Percentiles rank a stretch among this genome's conserved stretches.
Evolutionary conservation across 140 eudicot genomes (phyloP).

Genomic region (Bidens hawaiensis): DNA sequence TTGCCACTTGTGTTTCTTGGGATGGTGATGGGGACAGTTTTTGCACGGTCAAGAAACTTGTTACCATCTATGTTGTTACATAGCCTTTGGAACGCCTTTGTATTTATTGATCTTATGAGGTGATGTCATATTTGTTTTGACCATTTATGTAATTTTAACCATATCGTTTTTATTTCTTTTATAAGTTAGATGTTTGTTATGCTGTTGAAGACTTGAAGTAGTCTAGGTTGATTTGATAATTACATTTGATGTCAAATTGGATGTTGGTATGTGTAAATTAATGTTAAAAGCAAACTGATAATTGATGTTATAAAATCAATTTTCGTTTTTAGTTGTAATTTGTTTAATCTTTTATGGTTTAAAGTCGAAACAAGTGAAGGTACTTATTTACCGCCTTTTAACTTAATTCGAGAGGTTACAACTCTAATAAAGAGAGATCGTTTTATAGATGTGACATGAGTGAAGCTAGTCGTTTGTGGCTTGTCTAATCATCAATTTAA

Average conservation of each 20-base stretch:
- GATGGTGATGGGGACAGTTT: constrained; percentile 71
- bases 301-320: too few species aligned
- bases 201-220: constrained; percentile 5
- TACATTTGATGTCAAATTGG: constrained; percentile 8
- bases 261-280: constrained; percentile 21
- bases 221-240: constrained; percentile 5
- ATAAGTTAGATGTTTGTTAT: neutral
- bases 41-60: constrained; percentile 72
- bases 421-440: too few species aligned
- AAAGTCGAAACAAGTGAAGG: too few species aligned
- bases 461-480: too few species aligned
- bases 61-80: constrained; percentile 87
- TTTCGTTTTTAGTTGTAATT: too few species aligned
- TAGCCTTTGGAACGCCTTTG: constrained; percentile 85
- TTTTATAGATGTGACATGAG: too few species aligned
- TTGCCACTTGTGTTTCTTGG: constrained; percentile 77
- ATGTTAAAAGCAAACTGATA: constrained; percentile 15
- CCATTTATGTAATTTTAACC: constrained; percentile 14
- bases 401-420: too few species aligned
- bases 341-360: too few species aligned
- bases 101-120: constrained; percentile 52
- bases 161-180: constrained; percentile 7
- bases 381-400: too few species aligned
- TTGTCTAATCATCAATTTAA: too few species aligned
- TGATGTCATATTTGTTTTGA: constrained; percentile 13